phyloP scores from a whole-genome alignment of 352 stramenopile genomes.

The Elongisporangium undulatum region DNA sequence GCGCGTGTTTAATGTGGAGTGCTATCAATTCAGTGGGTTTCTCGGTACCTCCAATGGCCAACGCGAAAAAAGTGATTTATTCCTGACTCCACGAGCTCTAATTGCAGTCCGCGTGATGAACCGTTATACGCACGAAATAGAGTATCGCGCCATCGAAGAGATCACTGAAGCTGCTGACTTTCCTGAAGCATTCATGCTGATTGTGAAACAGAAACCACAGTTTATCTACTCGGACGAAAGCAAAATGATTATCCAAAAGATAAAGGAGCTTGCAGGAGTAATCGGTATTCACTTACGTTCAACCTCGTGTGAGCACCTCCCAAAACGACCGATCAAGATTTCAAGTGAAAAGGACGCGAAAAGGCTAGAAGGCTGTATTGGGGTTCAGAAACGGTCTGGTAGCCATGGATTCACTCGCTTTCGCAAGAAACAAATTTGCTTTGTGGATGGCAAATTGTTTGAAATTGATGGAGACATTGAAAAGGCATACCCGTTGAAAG shows the following conservation, averaged over 20 bases:
- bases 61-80: constrained; percentile 69
- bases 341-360: constrained; percentile 28
- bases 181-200: constrained; percentile 58
- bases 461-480: constrained; percentile 22
- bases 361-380: constrained; percentile 38
- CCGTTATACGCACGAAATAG: constrained; percentile 69
- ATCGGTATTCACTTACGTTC: constrained; percentile 54
- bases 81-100: constrained; percentile 59
- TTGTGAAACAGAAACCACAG: constrained; percentile 53
- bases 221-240: constrained; percentile 73
- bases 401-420: constrained; percentile 54
- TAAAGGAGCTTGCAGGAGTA: constrained; percentile 54
- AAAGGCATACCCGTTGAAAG: constrained; percentile 57
- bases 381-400: constrained; percentile 52
- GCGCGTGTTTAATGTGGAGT: constrained; percentile 62
- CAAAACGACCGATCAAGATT: constrained; percentile 38
- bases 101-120: constrained; percentile 63
- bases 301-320: constrained; percentile 34
- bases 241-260: constrained; percentile 52
- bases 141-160: constrained; percentile 58
- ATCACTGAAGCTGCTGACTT: constrained; percentile 36
- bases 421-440: constrained; percentile 60
- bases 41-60: constrained; percentile 64
- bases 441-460: constrained; percentile 20
- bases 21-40: constrained; percentile 70